phyloP scores from a whole-genome alignment of 2,329 filamentous ascomycete species.

The Pseudogymnoascus sp. region DNA sequence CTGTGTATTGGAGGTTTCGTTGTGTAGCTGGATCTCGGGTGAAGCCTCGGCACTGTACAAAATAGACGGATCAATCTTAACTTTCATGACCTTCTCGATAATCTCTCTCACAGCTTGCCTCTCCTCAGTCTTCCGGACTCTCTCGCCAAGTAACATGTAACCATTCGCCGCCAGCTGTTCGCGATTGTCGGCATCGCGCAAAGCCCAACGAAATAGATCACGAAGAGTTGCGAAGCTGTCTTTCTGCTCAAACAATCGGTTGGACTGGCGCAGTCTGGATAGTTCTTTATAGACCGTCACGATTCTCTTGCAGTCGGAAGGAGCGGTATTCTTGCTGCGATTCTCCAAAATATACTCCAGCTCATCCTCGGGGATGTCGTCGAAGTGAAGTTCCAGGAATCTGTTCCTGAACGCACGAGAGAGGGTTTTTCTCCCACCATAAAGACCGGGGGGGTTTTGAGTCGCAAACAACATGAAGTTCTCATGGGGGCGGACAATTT shows the following conservation, averaged over 20 bases:
- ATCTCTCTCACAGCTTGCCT: slow-evolving; percentile 74
- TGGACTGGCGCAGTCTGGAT: slow-evolving; percentile 80
- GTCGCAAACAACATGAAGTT: slow-evolving; percentile 98
- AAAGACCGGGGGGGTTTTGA: slow-evolving; percentile 91
- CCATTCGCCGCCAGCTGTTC: slow-evolving; percentile 87
- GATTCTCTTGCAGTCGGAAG: slow-evolving; percentile 84
- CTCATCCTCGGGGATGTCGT: slow-evolving; percentile 94
- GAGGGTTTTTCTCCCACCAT: slow-evolving; percentile 87
- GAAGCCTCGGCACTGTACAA: slow-evolving; percentile 61
- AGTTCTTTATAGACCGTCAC: slow-evolving; percentile 92
- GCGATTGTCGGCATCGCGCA: slow-evolving; percentile 73
- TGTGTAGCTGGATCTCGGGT: slow-evolving; percentile 45
- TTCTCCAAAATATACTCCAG: slow-evolving; percentile 85
- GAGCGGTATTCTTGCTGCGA: slow-evolving; percentile 75
- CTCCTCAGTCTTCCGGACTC: slow-evolving; percentile 87
- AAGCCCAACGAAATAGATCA: slow-evolving; percentile 92
- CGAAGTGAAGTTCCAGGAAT: slow-evolving; percentile 94
- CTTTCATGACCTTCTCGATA: slow-evolving; percentile 85
- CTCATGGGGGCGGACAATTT: slow-evolving; percentile 81
- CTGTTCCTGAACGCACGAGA: slow-evolving; percentile 94
- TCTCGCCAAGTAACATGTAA: slow-evolving; percentile 91
- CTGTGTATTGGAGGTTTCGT: slow-evolving; percentile 42
- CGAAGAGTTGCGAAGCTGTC: slow-evolving; percentile 93
- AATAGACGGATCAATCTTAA: slow-evolving; percentile 63
- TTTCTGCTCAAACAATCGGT: slow-evolving; percentile 89